A percentile compares a stretch with the other conserved stretches of the same genome.
Conservation (phyloP, 2,329 filamentous ascomycete species). For the Akanthomyces lecanii region DNA sequence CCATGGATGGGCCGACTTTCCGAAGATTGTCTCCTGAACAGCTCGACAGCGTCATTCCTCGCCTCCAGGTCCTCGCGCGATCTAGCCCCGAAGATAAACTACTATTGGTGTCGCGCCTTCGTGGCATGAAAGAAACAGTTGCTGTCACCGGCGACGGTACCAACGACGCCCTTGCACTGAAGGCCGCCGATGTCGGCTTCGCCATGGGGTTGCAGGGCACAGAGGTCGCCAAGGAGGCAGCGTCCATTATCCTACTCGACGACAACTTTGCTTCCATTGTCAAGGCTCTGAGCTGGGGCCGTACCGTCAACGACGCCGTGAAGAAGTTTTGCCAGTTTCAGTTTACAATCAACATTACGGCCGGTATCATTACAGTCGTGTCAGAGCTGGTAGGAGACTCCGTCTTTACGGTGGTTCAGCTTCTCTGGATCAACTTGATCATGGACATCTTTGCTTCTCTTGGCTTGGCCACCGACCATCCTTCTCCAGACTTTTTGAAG, state of each 20-base stretch:
- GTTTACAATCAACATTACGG: slow-evolving; percentile 60
- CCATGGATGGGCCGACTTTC: slow-evolving; percentile 55
- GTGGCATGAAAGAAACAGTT: slow-evolving; percentile 62
- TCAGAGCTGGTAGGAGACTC: slow-evolving; percentile 50
- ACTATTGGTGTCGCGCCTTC: slow-evolving; percentile 59
- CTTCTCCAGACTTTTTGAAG: slow-evolving; percentile 32
- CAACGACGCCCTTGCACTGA: slow-evolving; percentile 62
- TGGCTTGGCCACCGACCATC: slow-evolving; percentile 41
- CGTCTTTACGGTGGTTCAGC: slow-evolving; percentile 53
- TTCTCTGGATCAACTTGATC: slow-evolving; percentile 59
- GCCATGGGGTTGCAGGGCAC: slow-evolving; percentile 65
- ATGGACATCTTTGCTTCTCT: slow-evolving; percentile 57
- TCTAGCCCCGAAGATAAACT: slow-evolving; percentile 68
- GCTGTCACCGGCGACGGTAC: slow-evolving; percentile 65
- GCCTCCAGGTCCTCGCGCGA: slow-evolving; percentile 63
- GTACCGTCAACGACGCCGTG: slow-evolving; percentile 60
- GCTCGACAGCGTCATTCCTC: slow-evolving; percentile 50
- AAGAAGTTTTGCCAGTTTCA: slow-evolving; percentile 57
- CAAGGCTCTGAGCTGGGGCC: slow-evolving; percentile 58
- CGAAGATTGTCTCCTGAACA: slow-evolving; percentile 49
- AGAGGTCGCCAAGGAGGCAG: slow-evolving; percentile 60
- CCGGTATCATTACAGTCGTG: slow-evolving; percentile 54
- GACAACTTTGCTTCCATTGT: slow-evolving; percentile 63
- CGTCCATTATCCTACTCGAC: slow-evolving; percentile 58
- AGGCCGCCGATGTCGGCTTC: slow-evolving; percentile 63